Base-by-base conservation (phyloP, 2,329 filamentous ascomycete genomes). In the Macrophomina phaseolina region DNA sequence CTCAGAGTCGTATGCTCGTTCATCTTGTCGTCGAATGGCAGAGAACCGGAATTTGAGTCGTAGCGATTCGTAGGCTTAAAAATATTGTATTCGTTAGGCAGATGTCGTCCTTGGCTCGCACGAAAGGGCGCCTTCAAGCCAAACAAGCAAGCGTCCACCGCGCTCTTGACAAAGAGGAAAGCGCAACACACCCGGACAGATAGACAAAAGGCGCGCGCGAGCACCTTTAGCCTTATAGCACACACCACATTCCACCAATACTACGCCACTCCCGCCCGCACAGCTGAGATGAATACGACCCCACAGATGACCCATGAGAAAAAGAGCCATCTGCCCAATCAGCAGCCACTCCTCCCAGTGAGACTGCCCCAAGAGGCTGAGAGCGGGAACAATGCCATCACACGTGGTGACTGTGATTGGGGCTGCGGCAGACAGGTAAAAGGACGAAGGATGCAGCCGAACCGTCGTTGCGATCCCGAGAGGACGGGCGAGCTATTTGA, bases 241-340 rank as follows among this genome's bases (percentile, higher is more conserved):
- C 5, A 2, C 8, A 12, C 14, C 18, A 32, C 52, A 4, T 8
- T 55, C 52, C 32, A 34, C 52, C 52, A 23, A 38, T 40, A n/a
- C 52, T 8, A 4, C 34, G 5, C 2, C 52, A n/a, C 5, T 18
- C 32, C 16, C 52, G 32, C 23, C 23, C 23, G 23, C 23, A 23
- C 23, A 55, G 52, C 52, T 55, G 52, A 55, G 32, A 30, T 55
- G 52, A 55, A 55, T 30, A 55, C 34, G 18, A 40, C 18, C 8
- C 4, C n/a, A 30, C 52, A 52, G 49, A 23, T 38, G 36, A 38
- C 36, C 11, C 7, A 38, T 12, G 11, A 4, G 36, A 38, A 38
- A 38, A 7, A 3, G 36, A 8, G 11, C 36, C 36, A 38, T 4
- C 23, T 23, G 23, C 3, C 36, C 36, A 38, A 12, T 38, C 7